Conservation (phyloP, 768 basidiomycete genomes). For the Piloderma croceum region DNA sequence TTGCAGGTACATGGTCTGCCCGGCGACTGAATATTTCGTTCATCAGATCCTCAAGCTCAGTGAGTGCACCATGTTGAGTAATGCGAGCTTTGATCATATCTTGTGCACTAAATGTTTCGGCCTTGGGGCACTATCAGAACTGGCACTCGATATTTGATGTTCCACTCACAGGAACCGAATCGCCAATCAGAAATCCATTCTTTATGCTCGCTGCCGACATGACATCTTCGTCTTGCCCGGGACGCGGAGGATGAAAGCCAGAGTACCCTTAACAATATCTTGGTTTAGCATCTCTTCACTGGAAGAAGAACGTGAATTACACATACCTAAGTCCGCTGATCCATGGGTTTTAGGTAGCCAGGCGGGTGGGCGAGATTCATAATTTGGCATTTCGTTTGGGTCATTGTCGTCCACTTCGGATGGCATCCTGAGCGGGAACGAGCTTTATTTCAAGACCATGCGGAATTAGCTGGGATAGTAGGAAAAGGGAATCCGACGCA, state of each 20-base stretch:
- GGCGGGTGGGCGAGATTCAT: slow-evolving; percentile 61
- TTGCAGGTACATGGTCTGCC: slow-evolving; percentile 45
- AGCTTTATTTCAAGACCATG: too few relatives aligned
- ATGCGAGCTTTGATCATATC: slow-evolving; percentile 46
- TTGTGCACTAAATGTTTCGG: slow-evolving; percentile 59
- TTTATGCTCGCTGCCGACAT: slow-evolving; percentile 61
- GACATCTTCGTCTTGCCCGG: slow-evolving; percentile 70
- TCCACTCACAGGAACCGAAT: slow-evolving; percentile 51
- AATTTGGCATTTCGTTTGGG: slow-evolving; percentile 41
- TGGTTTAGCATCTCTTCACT: too few relatives aligned
- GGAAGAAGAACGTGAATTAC: too few relatives aligned
- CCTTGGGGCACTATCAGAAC: slow-evolving; percentile 29
- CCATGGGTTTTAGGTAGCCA: slow-evolving; percentile 70
- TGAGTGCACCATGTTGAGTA: slow-evolving; percentile 45
- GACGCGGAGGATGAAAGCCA: slow-evolving; percentile 71
- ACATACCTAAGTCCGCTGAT: slow-evolving; percentile 64
- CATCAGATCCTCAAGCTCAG: slow-evolving; percentile 69
- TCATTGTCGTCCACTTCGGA: too few relatives aligned
- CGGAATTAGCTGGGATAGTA: too few relatives aligned
- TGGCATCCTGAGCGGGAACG: too few relatives aligned
- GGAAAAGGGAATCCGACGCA: background rate
- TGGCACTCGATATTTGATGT: slow-evolving; percentile 1
- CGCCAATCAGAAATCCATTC: slow-evolving; percentile 52
- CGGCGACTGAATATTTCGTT: slow-evolving; percentile 66
- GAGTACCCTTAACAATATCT: slow-evolving; percentile 54